Percentiles rank a stretch among this genome's conserved stretches.
These are phyloP conservation scores for Metroxylon sagu DNA, from an alignment of 176 grass and related monocot species.

Conservation along the genomic window DNA sequence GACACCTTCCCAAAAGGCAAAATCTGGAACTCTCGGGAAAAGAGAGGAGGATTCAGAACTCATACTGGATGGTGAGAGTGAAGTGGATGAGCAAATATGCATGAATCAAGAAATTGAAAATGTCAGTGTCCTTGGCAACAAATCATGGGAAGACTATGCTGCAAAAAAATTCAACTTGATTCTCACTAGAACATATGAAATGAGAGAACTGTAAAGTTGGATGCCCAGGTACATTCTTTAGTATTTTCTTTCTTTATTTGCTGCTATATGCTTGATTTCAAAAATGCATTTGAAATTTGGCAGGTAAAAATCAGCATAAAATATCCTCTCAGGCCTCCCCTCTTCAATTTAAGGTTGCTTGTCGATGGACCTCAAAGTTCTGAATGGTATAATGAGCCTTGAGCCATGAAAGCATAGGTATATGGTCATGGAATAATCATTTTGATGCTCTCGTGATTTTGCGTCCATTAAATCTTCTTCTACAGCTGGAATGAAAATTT, in stretches of 20 bases:
- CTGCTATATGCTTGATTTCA: neutral
- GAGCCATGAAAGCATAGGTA: conserved; percentile 92
- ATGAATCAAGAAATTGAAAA: conserved; percentile 43
- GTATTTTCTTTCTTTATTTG: neutral
- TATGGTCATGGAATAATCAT: conserved; percentile 8
- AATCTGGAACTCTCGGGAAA: conserved; percentile 43
- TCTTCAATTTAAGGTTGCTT: conserved; percentile 45
- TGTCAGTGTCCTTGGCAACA: conserved; percentile 12
- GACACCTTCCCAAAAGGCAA: conserved; percentile 46
- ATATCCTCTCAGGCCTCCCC: conserved; percentile 76
- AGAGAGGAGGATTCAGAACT: conserved; percentile 66
- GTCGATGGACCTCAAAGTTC: conserved; percentile 32
- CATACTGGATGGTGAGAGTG: conserved; percentile 70
- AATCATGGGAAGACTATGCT: conserved; percentile 61
- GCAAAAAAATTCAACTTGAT: conserved; percentile 64
- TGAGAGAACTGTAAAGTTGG: conserved; percentile 48
- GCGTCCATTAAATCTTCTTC: neutral
- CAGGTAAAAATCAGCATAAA: conserved; percentile 83
- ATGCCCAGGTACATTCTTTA: conserved; percentile 63
- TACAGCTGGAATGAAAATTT: conserved; percentile 6
- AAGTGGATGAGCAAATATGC: conserved; percentile 44
- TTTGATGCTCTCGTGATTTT: neutral
- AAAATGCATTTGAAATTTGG: neutral
- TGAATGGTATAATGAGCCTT: conserved; percentile 73
- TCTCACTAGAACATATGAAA: conserved; percentile 48